Percentiles rank a stretch among this genome's conserved stretches.
These are phyloP conservation scores for Polytrichum commune DNA, from an alignment of 225 moss, liverwort and hornwort genomes.

Conservation along the genomic window DNA sequence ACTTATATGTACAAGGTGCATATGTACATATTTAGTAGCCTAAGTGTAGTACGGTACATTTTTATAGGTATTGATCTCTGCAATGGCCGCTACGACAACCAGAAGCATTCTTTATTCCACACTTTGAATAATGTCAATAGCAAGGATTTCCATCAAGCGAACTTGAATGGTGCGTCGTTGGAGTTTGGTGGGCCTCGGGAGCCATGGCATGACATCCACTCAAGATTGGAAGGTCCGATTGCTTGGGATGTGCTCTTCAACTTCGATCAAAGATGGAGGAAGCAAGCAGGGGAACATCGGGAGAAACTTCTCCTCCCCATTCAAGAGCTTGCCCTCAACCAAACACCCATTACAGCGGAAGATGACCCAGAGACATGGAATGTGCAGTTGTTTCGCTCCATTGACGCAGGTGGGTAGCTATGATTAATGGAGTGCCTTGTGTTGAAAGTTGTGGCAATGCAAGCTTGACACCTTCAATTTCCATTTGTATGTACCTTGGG, in stretches of 20 bases:
- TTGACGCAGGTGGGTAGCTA: conserved; percentile 61
- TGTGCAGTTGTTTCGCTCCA: conserved; percentile 87
- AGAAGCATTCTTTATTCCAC: conserved; percentile 54
- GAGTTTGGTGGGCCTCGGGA: conserved; percentile 81
- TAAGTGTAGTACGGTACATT: too few species aligned
- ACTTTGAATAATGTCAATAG: conserved; percentile 39
- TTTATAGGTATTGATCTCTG: conserved; percentile 38
- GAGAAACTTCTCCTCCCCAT: conserved; percentile 36
- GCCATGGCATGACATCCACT: conserved; percentile 96
- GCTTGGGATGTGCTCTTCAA: conserved; percentile 95
- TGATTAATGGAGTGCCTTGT: too few species aligned
- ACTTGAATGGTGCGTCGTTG: conserved; percentile 19
- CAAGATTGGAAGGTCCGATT: conserved; percentile 64
- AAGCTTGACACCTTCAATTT: too few species aligned
- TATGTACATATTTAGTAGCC: too few species aligned
- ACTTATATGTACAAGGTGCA: too few species aligned
- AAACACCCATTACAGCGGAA: conserved; percentile 30
- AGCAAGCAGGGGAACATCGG: conserved; percentile 40
- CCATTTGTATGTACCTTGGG: too few species aligned
- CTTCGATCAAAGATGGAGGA: conserved; percentile 85
- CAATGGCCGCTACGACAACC: conserved; percentile 59
- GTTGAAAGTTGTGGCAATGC: too few species aligned
- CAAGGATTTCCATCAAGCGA: conserved; percentile 40
- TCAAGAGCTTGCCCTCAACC: conserved; percentile 26
- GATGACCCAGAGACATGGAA: conserved; percentile 83